Evolutionary conservation across 768 basidiomycete species (phyloP).

Genomic region (Phylloporus rhodoxanthus): DNA sequence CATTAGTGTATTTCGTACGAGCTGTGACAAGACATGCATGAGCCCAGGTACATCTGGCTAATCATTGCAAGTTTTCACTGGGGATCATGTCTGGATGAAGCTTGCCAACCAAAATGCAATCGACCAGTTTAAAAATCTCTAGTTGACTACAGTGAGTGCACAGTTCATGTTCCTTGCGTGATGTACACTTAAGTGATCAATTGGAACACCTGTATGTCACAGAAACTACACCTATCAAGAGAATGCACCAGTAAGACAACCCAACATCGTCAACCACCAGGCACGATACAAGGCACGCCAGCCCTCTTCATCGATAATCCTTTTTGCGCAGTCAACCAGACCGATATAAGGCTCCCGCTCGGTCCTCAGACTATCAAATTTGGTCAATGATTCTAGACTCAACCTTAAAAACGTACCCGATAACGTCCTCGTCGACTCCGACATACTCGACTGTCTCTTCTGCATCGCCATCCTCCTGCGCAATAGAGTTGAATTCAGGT

Average conservation of each 20-base stretch:
- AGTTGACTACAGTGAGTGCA: too few relatives aligned
- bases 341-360: constrained; percentile 78
- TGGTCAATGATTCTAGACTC: background rate
- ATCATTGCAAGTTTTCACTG: too few relatives aligned
- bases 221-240: constrained; percentile 19
- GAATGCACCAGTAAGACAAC: constrained; percentile 49
- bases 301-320: constrained; percentile 77
- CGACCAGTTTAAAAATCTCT: too few relatives aligned
- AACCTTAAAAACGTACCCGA: constrained; percentile 48
- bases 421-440: constrained; percentile 75
- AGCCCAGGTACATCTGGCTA: too few relatives aligned
- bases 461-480: constrained; percentile 64
- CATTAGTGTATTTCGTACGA: too few relatives aligned
- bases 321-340: constrained; percentile 66
- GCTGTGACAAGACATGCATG: too few relatives aligned
- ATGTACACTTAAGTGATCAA: too few relatives aligned
- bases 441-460: constrained; percentile 59
- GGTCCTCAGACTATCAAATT: constrained; percentile 49
- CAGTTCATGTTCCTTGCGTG: too few relatives aligned
- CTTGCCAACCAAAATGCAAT: too few relatives aligned
- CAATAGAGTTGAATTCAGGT: constrained; percentile 65
- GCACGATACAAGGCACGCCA: constrained; percentile 67
- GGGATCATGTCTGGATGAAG: too few relatives aligned
- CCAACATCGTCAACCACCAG: constrained; percentile 79
- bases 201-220: background rate